Evolutionary conservation across 768 basidiomycete species (phyloP).

Genomic region (Russula brevipes): DNA sequence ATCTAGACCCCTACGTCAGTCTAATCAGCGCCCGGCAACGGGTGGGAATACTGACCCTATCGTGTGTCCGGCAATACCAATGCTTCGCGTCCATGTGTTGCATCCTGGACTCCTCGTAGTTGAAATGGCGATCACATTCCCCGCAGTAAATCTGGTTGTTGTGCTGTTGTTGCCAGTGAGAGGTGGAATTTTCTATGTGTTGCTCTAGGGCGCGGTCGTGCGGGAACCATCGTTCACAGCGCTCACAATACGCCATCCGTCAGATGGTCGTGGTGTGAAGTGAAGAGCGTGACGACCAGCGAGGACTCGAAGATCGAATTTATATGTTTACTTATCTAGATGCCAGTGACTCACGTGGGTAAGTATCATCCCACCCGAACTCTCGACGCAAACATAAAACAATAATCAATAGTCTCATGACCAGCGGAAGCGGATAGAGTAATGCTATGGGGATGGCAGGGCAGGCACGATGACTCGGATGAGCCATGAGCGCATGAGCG

Average conservation of each 20-base stretch:
- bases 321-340: too few species aligned
- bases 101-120: not conserved
- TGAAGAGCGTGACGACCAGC: not conserved
- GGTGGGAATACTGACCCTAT: conserved; percentile 23
- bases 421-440: too few species aligned
- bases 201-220: conserved; percentile 27
- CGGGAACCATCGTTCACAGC: conserved; percentile 21
- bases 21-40: not conserved
- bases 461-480: too few species aligned
- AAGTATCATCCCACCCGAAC: too few species aligned
- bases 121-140: not conserved
- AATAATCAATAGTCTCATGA: too few species aligned
- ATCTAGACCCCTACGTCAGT: not conserved
- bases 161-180: conserved; percentile 34
- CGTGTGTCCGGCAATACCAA: not conserved
- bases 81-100: conserved; percentile 1
- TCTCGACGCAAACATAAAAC: too few species aligned
- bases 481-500: too few species aligned
- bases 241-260: conserved; percentile 7
- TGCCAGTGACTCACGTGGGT: too few species aligned
- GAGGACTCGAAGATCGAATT: not conserved
- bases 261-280: not conserved
- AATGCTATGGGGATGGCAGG: too few species aligned
- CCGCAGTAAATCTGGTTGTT: not conserved
- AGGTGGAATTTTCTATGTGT: conserved; percentile 28